Evolutionary conservation across 768 basidiomycete species (phyloP).

Genomic region (Myochromella boudieri): DNA sequence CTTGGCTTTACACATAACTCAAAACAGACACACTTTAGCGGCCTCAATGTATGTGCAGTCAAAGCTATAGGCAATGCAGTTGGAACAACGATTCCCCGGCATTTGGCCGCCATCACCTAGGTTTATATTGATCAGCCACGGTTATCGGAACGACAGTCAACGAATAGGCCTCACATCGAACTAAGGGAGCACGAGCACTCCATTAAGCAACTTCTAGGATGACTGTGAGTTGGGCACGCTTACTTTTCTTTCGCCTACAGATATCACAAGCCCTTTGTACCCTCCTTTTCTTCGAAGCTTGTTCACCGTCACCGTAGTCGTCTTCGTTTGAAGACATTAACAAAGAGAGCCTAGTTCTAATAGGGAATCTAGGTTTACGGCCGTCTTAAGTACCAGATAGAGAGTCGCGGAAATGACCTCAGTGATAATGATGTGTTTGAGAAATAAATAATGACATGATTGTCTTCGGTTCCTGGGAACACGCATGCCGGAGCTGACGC

Average conservation of each 20-base stretch:
- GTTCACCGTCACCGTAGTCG: conserved; percentile 52
- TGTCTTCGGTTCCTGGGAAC: conserved; percentile 13
- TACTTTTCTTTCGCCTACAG: conserved; percentile 83
- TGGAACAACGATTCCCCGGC: conserved; percentile 65
- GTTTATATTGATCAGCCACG: not conserved
- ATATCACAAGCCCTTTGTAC: conserved; percentile 82
- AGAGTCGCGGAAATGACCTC: conserved; percentile 11
- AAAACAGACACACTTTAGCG: conserved; percentile 51
- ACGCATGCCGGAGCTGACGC: not conserved
- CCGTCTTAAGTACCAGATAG: too few species aligned
- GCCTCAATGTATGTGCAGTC: conserved; percentile 72
- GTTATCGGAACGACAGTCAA: not conserved
- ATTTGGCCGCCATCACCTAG: conserved; percentile 72
- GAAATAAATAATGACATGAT: conserved; percentile 13
- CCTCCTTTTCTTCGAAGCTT: conserved; percentile 61
- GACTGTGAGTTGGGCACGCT: conserved; percentile 18
- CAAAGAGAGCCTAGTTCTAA: not conserved
- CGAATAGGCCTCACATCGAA: conserved; percentile 53
- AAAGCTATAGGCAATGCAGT: conserved; percentile 61
- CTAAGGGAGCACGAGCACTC: conserved; percentile 30
- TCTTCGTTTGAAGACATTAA: conserved; percentile 71
- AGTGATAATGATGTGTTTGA: conserved; percentile 6
- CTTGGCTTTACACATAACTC: not conserved
- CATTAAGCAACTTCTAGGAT: not conserved
- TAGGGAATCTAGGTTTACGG: too few species aligned